phyloP scores from a whole-genome alignment of 805 yeast species.

The Candida loeiensis region DNA sequence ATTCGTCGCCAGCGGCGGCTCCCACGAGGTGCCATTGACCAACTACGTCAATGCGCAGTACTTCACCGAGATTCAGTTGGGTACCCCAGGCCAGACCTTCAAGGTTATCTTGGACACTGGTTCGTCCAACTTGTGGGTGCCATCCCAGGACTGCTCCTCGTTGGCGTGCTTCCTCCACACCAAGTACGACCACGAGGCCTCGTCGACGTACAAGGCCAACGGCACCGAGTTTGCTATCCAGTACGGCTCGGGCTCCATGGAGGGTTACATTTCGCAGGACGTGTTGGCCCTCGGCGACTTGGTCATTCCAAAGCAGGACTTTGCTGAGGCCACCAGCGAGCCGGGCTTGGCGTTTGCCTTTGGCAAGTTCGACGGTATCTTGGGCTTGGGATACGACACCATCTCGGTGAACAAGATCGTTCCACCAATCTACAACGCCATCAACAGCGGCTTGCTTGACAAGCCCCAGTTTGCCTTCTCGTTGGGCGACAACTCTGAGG shows the following conservation, averaged over 20 bases:
- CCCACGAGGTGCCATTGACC: conserved; percentile 78
- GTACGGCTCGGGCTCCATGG: conserved; percentile 91
- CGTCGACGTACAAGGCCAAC: conserved; percentile 82
- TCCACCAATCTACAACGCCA: conserved; percentile 92
- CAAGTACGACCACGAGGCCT: conserved; percentile 80
- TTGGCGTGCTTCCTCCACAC: conserved; percentile 93
- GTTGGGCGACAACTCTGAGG: conserved; percentile 72
- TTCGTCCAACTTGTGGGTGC: conserved; percentile 96
- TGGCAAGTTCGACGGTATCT: conserved; percentile 97
- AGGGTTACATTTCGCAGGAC: conserved; percentile 90
- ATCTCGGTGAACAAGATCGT: conserved; percentile 86
- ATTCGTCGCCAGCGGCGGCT: conserved; percentile 26
- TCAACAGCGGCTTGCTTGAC: conserved; percentile 76
- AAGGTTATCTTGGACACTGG: conserved; percentile 97
- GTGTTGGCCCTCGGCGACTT: conserved; percentile 77
- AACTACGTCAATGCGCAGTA: conserved; percentile 96
- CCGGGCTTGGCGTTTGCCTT: conserved; percentile 98
- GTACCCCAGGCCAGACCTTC: conserved; percentile 91
- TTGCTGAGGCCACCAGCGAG: conserved; percentile 96
- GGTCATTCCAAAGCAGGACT: conserved; percentile 81
- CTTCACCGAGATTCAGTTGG: conserved; percentile 84
- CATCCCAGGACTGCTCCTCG: conserved; percentile 82
- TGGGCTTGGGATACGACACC: conserved; percentile 91
- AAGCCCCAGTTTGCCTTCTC: conserved; percentile 84
- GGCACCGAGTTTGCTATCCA: conserved; percentile 82